phyloP scores from a whole-genome alignment of 805 yeast genomes.

The Clavispora fructus region DNA sequence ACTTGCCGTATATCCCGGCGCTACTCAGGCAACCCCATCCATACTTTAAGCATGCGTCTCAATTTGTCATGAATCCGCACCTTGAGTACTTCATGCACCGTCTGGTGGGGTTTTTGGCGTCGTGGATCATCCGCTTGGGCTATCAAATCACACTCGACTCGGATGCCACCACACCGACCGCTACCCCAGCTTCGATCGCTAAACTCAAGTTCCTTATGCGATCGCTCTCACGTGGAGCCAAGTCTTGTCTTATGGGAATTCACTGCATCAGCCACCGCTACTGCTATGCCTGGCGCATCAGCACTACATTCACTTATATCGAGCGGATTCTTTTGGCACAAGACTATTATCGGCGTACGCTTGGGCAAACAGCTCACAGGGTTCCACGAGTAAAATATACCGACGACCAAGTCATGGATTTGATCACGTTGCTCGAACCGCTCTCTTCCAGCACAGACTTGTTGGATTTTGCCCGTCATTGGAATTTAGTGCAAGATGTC shows the following conservation, averaged over 20 bases:
- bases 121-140: constrained; percentile 9
- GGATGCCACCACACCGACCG: neutral
- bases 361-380: neutral
- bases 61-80: constrained; percentile 8
- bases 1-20: constrained; percentile 7
- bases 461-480: constrained; percentile 1
- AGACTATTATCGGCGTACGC: constrained; percentile 5
- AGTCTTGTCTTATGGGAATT: constrained; percentile 9
- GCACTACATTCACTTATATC: constrained; percentile 12
- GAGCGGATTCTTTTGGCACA: constrained; percentile 7
- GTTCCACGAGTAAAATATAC: neutral
- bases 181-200: neutral
- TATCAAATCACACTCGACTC: constrained; percentile 1
- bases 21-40: constrained; percentile 7
- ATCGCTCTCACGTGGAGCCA: constrained; percentile 4
- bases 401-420: constrained; percentile 4
- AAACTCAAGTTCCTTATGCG: constrained; percentile 5
- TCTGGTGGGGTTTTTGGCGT: constrained; percentile 5
- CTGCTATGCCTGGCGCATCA: constrained; percentile 17
- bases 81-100: constrained; percentile 12
- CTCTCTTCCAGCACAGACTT: neutral
- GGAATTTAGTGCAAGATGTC: constrained; percentile 7
- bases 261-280: constrained; percentile 12
- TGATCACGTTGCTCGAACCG: constrained; percentile 2
- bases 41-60: constrained; percentile 5